Percentiles rank a stretch among this genome's conserved stretches.
These are phyloP conservation scores for Eucalyptus virginea DNA, from an alignment of 345 rosid genomes.

Conservation along the genomic window DNA sequence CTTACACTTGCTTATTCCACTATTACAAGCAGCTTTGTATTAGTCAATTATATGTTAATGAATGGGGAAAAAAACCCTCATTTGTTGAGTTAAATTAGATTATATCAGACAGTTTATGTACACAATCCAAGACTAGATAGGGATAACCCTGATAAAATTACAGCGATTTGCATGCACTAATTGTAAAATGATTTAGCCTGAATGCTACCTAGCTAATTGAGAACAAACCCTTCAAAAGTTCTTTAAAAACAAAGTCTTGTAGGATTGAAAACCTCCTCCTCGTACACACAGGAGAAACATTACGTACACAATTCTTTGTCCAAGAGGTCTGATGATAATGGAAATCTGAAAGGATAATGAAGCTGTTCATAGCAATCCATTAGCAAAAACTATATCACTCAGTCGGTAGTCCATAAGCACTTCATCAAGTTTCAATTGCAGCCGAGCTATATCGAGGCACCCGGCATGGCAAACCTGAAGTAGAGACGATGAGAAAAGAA, in stretches of 20 bases:
- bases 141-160: background rate
- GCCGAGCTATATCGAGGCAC: background rate
- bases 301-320: background rate
- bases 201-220: background rate
- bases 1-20: background rate
- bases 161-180: background rate
- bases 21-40: background rate
- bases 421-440: slow-evolving; percentile 6
- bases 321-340: background rate
- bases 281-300: background rate
- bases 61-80: background rate
- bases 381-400: background rate
- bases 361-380: background rate
- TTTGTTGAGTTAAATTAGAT: background rate
- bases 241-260: background rate
- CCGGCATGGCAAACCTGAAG: background rate
- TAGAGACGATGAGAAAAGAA: background rate
- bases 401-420: background rate
- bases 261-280: background rate
- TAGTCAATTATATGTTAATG: background rate
- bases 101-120: background rate
- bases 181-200: background rate
- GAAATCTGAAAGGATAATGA: background rate
- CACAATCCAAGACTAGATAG: background rate
- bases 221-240: background rate